Conservation (phyloP, 2,329 filamentous ascomycete genomes). For the Eutypella sp. region DNA sequence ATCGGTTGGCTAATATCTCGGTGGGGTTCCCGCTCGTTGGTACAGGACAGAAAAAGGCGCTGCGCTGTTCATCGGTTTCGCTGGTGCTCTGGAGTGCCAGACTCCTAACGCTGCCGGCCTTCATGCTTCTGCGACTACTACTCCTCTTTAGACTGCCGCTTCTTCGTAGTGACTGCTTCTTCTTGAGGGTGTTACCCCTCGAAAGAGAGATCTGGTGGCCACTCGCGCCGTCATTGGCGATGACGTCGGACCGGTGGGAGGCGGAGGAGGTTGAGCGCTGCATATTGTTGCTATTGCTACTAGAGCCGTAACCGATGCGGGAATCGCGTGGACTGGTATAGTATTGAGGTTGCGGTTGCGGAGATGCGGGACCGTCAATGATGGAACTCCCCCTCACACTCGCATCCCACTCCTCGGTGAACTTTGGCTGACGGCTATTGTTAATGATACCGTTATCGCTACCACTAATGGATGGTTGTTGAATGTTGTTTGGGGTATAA, state of each 20-base stretch:
- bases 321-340: conserved; percentile 15
- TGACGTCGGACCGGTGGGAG: conserved; percentile 40
- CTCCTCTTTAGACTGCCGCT: conserved; percentile 72
- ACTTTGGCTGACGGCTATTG: conserved; percentile 41
- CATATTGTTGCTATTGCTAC: conserved; percentile 32
- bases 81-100: conserved; percentile 65
- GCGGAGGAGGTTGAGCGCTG: conserved; percentile 59
- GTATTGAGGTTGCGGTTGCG: conserved; percentile 15
- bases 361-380: conserved; percentile 40
- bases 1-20: conserved; percentile 78
- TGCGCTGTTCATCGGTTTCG: conserved; percentile 68
- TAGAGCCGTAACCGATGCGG: too few relatives aligned
- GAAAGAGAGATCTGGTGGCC: conserved; percentile 33
- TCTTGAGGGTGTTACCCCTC: conserved; percentile 73
- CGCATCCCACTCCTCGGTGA: conserved; percentile 68
- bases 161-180: conserved; percentile 74
- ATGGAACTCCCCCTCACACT: conserved; percentile 63
- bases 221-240: conserved; percentile 37
- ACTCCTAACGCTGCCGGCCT: conserved; percentile 81
- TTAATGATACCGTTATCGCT: too few relatives aligned
- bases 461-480: too few relatives aligned
- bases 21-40: conserved; percentile 85
- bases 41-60: conserved; percentile 84
- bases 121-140: conserved; percentile 73
- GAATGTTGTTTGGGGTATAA: too few relatives aligned